These are phyloP conservation scores for Arachnopeziza araneosa DNA, from an alignment of 2,329 filamentous ascomycete genomes.

Conservation along the genomic window DNA sequence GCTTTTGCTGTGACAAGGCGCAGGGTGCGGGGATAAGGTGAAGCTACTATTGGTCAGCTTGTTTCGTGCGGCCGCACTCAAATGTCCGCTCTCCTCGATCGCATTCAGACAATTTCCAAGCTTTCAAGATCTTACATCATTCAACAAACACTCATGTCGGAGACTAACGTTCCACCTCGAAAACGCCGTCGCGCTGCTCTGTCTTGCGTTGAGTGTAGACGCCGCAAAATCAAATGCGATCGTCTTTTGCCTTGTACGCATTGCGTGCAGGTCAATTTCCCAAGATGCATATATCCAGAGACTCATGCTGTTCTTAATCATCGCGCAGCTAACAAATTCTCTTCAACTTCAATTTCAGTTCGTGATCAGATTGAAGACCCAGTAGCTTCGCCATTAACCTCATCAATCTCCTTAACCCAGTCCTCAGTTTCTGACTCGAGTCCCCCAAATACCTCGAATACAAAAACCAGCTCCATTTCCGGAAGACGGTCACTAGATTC, in stretches of 20 bases:
- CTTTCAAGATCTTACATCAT: not conserved
- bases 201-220: not conserved
- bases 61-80: not conserved
- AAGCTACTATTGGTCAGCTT: not conserved
- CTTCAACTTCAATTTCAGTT: not conserved
- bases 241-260: not conserved
- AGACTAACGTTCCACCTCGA: not conserved
- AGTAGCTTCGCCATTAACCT: not conserved
- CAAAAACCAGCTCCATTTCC: not conserved
- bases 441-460: not conserved
- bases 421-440: not conserved
- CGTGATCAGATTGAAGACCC: not conserved
- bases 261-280: not conserved
- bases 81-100: not conserved
- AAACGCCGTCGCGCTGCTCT: not conserved
- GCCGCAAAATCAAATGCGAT: slow-evolving; percentile 1
- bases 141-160: not conserved
- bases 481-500: not conserved
- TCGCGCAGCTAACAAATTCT: not conserved
- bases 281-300: not conserved
- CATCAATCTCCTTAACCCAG: not conserved
- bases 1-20: not conserved
- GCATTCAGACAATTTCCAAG: not conserved
- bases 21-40: not conserved
- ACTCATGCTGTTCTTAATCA: not conserved